These are phyloP conservation scores for Mucor mucedo DNA, from an alignment of 371 early-diverging fungal species.

Conservation along the genomic window DNA sequence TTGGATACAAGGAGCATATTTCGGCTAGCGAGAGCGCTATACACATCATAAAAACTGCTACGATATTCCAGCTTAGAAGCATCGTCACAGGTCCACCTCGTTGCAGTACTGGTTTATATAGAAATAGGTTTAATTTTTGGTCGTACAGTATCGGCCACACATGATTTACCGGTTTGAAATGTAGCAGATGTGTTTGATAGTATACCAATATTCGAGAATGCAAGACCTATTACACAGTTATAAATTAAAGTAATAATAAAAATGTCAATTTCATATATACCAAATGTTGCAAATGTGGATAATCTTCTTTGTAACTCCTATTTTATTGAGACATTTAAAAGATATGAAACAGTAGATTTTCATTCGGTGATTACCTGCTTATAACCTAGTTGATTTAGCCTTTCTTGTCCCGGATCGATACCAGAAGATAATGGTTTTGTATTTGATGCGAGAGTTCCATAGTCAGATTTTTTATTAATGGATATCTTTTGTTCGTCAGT, in stretches of 20 bases:
- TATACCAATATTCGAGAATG: slow-evolving; percentile 54
- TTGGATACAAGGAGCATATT: slow-evolving; percentile 74
- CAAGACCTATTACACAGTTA: slow-evolving; percentile 28
- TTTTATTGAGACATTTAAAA: neutral
- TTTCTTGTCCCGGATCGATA: slow-evolving; percentile 24
- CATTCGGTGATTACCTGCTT: slow-evolving; percentile 43
- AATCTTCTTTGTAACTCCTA: slow-evolving; percentile 44
- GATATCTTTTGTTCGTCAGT: slow-evolving; percentile 1
- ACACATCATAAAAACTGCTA: slow-evolving; percentile 63
- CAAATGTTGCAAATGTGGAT: slow-evolving; percentile 51
- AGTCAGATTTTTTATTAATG: neutral
- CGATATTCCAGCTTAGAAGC: slow-evolving; percentile 64
- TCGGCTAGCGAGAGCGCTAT: slow-evolving; percentile 73
- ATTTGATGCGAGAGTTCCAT: slow-evolving; percentile 7
- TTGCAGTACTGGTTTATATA: slow-evolving; percentile 28
- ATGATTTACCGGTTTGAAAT: slow-evolving; percentile 45
- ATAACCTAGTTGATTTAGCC: slow-evolving; percentile 35
- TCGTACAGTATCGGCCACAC: neutral
- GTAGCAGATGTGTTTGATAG: slow-evolving; percentile 51
- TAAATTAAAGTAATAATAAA: neutral
- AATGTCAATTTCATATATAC: slow-evolving; percentile 18
- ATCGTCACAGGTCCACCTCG: slow-evolving; percentile 52
- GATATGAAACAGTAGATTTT: neutral
- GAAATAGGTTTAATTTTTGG: neutral
- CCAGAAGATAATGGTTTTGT: neutral